Percentiles rank a stretch among this genome's conserved stretches.
Conservation (phyloP, 2,329 filamentous ascomycete genomes). For the Colletotrichum paranaense region DNA sequence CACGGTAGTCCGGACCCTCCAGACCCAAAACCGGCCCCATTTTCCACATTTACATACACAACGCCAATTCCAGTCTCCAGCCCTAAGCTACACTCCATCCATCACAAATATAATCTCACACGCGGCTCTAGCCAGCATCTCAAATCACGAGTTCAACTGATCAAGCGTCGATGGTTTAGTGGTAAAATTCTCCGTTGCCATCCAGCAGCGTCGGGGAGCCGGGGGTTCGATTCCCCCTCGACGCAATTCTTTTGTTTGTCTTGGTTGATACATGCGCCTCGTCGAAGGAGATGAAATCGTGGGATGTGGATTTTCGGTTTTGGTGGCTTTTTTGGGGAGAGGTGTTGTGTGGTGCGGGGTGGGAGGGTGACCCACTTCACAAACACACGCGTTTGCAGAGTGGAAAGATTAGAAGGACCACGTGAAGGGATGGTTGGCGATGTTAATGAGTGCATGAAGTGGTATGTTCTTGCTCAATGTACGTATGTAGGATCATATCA, state of each 20-base stretch:
- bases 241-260: conserved; percentile 1
- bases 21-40: no score
- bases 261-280: no score
- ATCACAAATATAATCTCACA: not conserved
- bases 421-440: no score
- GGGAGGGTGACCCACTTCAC: not conserved
- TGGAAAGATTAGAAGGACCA: no score
- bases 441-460: no score
- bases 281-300: no score
- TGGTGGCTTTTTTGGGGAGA: not conserved
- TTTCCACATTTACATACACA: not conserved
- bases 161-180: conserved; percentile 31
- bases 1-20: no score
- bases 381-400: no score
- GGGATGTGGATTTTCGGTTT: not conserved
- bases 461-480: no score
- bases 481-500: no score
- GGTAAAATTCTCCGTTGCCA: conserved; percentile 36
- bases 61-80: not conserved
- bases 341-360: not conserved
- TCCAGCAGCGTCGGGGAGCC: conserved; percentile 32
- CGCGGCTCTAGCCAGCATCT: rapidly evolving
- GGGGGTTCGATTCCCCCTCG: conserved; percentile 35
- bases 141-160: not conserved
- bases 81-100: no score